Evolutionary conservation across 2,329 filamentous ascomycete species (phyloP), one percentile per base, ranked within the genome.

Genomic region (Ascochyta fabae): DNA sequence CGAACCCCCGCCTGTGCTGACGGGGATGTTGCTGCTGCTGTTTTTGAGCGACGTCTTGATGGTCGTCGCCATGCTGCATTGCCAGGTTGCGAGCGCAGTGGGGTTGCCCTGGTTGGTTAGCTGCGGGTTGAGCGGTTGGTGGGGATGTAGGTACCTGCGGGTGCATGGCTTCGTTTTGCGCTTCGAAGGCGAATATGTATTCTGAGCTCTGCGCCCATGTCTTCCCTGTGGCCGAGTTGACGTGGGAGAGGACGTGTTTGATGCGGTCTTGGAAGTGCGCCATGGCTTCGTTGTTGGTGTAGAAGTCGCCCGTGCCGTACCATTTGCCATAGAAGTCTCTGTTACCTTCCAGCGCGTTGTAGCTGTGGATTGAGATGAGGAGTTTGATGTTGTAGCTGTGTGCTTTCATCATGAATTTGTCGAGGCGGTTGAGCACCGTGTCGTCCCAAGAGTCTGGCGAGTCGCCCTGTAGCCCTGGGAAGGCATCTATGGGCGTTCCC

Each of bases 131-230:
- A 12, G 13, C 3, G 22, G 7, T 15, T 29, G 23, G 8, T 27
- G 39, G 26, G 0, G 10, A 16, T n/a, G 7, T 40, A 31, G 3
- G 12, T 38, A 60, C 57, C 33, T 54, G 53, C 4, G 48, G 57
- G 26, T 57, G 57, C 57, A 60, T 60, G 5, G 57, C 49, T 38
- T 60, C 57, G 31, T 60, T 60, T 31, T 60, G 53, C 12, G 57
- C 57, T 27, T 60, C 57, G n/a, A 60, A 60, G 1, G 53, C 57
- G n/a, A 60, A 60, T n/a, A 60, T 60, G 42, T 60, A 60, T 23
- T 60, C 57, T 3, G 53, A 48, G 49, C 57, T 60, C 13, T 56
- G 39, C 3, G 40, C 46, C 53, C 57, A 60, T 7, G 57, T 53
- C 41, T 57, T 60, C 2, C 48, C 51, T 10, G 43, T 60, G 1